Evolutionary conservation across 83 land plant species (phyloP), one percentile per base, ranked within the genome.

Genomic region (Thuja plicata): DNA sequence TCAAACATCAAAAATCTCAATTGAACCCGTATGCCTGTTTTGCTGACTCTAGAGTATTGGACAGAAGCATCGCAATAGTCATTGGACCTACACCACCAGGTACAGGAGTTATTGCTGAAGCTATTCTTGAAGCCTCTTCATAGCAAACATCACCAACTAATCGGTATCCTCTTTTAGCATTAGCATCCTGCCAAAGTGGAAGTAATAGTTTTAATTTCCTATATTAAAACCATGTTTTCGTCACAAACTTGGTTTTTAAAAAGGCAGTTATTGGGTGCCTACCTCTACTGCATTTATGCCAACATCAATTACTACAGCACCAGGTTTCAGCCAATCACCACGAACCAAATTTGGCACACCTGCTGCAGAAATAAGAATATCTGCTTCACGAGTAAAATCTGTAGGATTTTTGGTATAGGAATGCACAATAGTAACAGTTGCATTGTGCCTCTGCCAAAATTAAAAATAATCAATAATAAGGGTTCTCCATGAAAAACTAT

Each of bases 11-110:
- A 83, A 13, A 83, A 21, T 46, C n/a, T 86, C 87, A 83, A 50
- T 37, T 43, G 17, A 92, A 55, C 35, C 94, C 90, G 88, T 90
- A 90, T 6, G 92, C 88, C 9, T 92, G 90, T 66, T 96, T 97
- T 34, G 99, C 98, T n/a, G 99, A 89, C 1, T 95, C 95, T 41
- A 97, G 90, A 34, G 99, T 97, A 91, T 98, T 98, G 40, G 88
- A 90, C 38, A 97, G 95, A 55, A 97, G 97, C 98, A 98, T 97
- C 12, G 98, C 96, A 38, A 98, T 91, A 13, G 99, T 98, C 93
- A 98, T 95, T 0, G 99, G 98, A 43, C 99, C 99, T 84, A 98
- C 98, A 40, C 99, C 99, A 71, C 99, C 99, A 86, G 98, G 99
- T 17, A 98, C 98, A 30, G 99, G 99, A 21, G 97, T 96, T 48